These are phyloP conservation scores for Dioscorea alata DNA, from an alignment of 106 monocot species.

Conservation along the genomic window DNA sequence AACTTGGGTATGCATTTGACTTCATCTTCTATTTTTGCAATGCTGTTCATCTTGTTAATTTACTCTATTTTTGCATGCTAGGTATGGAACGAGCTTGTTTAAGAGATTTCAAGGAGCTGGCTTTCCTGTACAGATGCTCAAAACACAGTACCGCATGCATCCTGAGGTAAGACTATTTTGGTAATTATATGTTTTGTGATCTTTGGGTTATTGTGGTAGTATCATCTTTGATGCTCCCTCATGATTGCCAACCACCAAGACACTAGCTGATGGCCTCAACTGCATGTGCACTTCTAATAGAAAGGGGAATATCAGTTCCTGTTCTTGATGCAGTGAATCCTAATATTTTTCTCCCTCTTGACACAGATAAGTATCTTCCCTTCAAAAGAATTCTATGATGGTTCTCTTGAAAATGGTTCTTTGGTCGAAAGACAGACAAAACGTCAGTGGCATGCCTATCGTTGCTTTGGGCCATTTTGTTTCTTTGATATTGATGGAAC, in stretches of 20 bases:
- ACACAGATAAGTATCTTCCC: slow-evolving; percentile 87
- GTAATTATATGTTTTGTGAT: neutral
- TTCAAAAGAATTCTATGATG: slow-evolving; percentile 81
- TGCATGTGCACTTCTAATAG: no score
- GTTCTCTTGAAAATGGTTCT: slow-evolving; percentile 68
- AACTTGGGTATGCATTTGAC: slow-evolving; percentile 49
- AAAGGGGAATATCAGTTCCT: no score
- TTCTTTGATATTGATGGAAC: slow-evolving; percentile 83
- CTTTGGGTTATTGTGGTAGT: neutral
- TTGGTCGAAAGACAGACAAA: slow-evolving; percentile 51
- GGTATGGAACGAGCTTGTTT: slow-evolving; percentile 91
- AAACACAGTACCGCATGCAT: slow-evolving; percentile 96
- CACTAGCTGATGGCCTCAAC: no score
- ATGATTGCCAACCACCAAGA: no score
- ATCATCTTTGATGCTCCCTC: neutral
- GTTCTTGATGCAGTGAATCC: no score
- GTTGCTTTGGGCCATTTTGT: slow-evolving; percentile 91
- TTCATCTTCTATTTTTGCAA: neutral
- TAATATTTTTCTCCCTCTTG: neutral
- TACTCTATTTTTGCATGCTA: slow-evolving; percentile 14
- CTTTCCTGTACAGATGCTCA: slow-evolving; percentile 95
- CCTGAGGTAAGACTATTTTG: slow-evolving; percentile 53
- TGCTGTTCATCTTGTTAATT: slow-evolving; percentile 7
- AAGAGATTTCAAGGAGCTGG: slow-evolving; percentile 95
- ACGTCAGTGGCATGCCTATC: slow-evolving; percentile 63